Percentiles rank a stretch among this genome's conserved stretches.
Evolutionary conservation across 2,329 filamentous ascomycete genomes (phyloP).

Genomic region (Monosporascus cannonballus): DNA sequence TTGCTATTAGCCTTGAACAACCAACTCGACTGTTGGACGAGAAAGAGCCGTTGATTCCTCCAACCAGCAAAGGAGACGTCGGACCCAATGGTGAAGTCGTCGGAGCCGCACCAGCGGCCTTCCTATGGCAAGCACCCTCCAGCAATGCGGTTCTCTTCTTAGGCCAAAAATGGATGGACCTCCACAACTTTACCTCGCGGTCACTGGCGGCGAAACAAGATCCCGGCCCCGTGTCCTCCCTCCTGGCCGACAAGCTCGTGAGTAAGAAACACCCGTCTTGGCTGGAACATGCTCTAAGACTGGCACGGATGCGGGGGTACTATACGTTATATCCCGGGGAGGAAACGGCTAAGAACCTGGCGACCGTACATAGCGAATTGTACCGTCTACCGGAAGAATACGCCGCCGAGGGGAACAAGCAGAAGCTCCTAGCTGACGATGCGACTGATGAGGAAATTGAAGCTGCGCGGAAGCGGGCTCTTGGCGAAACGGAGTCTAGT

Average conservation of each 20-base stretch:
- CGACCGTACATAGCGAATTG: conserved; percentile 73
- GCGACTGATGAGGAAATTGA: conserved; percentile 20
- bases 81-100: conserved; percentile 20
- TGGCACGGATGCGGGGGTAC: conserved; percentile 73
- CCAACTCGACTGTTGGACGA: conserved; percentile 61
- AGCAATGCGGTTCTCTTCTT: conserved; percentile 78
- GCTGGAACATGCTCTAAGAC: conserved; percentile 62
- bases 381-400: conserved; percentile 68
- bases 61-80: conserved; percentile 18
- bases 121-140: conserved; percentile 80
- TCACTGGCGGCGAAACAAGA: conserved; percentile 43
- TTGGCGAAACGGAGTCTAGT: conserved; percentile 22
- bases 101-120: conserved; percentile 43
- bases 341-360: conserved; percentile 46
- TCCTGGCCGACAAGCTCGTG: conserved; percentile 43
- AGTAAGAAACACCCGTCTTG: conserved; percentile 25
- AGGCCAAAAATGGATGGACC: conserved; percentile 79
- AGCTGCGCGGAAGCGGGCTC: conserved; percentile 18
- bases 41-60: conserved; percentile 44
- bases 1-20: conserved; percentile 76
- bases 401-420: conserved; percentile 11
- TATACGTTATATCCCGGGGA: conserved; percentile 71
- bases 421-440: conserved; percentile 18
- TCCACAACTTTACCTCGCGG: conserved; percentile 72
- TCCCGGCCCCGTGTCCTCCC: conserved; percentile 28